Evolutionary conservation across 257 asterid species (phyloP), one percentile per base, ranked within the genome.

Genomic region (Ehretia macrophylla): DNA sequence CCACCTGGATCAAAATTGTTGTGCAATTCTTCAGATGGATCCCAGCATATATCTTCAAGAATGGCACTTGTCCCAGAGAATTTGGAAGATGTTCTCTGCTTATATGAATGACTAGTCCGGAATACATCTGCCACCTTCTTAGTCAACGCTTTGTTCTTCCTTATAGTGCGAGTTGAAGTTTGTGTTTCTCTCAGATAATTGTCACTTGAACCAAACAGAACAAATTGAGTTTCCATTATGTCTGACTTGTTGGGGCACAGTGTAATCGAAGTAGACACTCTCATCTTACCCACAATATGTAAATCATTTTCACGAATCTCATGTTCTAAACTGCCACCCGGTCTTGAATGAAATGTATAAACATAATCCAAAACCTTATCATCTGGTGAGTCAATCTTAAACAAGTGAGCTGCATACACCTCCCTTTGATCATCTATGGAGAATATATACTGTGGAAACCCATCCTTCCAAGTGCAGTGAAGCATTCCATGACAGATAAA

Each of bases 401-500:
- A 60, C 68, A 81, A 27, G 47, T 77, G 72, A 37, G 96, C 88
- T 8, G 77, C 65, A 62, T 82, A 86, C 22, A 82, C 77, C 70
- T 86, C 95, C 61, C 61, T 76, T 64, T 72, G 86, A 69, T 81
- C 97, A 69, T 88, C 90, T 17, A 86, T 79, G 10, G 85, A 84
- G 72, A 88, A 86, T 58, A 81, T 73, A 56, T 75, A 80, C 68
- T 65, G 76, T 0, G 93, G 95, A 8, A 75, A 54, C 59, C 95
- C 95, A 12, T 86, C 73, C 64, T 76, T 88, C 95, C 95, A 82
- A 1, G 85, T 76, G 60, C 83, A 75, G 74, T 85, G 85, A 58
- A 92, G 78, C 97, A 84, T 84, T 68, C 90, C 97, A 59, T 85
- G 98, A 66, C 68, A 84, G 20, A 78, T 62, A 38, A 59, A 19